Base-by-base conservation (phyloP, 2,329 filamentous ascomycete genomes). In the Diplodia seriata region DNA sequence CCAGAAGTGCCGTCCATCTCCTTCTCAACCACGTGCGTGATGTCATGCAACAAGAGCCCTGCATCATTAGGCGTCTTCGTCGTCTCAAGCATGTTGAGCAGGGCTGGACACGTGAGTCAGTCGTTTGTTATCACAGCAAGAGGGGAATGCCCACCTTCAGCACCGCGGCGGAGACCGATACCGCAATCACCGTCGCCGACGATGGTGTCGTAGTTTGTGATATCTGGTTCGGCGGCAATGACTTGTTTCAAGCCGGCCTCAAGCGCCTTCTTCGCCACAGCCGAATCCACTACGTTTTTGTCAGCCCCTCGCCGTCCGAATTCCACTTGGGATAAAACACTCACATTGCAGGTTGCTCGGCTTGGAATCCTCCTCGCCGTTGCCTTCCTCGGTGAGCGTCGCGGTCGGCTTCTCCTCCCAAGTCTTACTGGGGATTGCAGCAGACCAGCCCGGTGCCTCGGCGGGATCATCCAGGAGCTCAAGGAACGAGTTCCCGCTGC, bases 171-270 rank as follows among this genome's bases (percentile, higher is more conserved):
- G 70, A 97, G 83, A 5, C 92, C 92, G 68, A 93, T 91, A 11
- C 93, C 93, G 74, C 93, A 97, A 79, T 97, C 93, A 56, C 93
- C 93, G 75, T 97, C 93, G 51, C 93, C 93, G 29, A 97, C 92
- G 14, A 95, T 87, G 0, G 92, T 96, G 75, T 91, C 90, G 74
- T 85, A 91, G 66, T 81, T 85, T 12, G 90, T 91, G 66, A 91
- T 82, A 51, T 89, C 84, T 9, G 87, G 85, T 74, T 92, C 90
- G 1, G 85, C 89, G 0, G 82, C 84, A 70, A 92, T 85, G 15
- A 93, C 81, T 43, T 82, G 83, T 59, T 90, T 80, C 18, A 93
- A 81, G 20, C 83, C 89, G 38, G 81, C 80, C 50, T 79, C 82
- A 50, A 90, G 81, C 29, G 82, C 83, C 63, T 82, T 84, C 70